Evolutionary conservation across 169 alveolate genomes (phyloP).

Genomic region (Plasmodium inui): DNA sequence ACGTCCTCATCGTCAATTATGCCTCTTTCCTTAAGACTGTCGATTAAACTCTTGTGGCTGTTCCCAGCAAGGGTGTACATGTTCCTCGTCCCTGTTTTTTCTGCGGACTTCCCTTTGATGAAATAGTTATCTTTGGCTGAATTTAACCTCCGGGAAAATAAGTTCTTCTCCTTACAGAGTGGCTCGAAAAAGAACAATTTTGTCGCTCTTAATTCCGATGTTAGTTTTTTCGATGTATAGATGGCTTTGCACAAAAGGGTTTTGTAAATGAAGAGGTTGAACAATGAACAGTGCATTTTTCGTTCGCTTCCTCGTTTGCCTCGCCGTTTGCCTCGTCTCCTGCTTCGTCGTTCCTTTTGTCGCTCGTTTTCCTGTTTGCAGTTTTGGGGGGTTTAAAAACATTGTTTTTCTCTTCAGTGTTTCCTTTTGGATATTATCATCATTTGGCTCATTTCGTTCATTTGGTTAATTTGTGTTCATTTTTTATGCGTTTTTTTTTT

Average conservation of each 20-base stretch:
- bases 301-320: neutral
- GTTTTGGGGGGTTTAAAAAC: neutral
- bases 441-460: neutral
- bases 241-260: neutral
- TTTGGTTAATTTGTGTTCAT: neutral
- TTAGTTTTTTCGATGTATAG: conserved; percentile 6
- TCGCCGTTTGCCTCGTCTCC: too few species aligned
- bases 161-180: neutral
- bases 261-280: conserved; percentile 26
- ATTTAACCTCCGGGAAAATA: neutral
- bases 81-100: conserved; percentile 4
- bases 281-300: conserved; percentile 7
- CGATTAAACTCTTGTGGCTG: conserved; percentile 53
- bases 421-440: neutral
- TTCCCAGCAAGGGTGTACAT: conserved; percentile 44
- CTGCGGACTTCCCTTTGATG: neutral
- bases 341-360: too few species aligned
- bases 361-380: neutral
- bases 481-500: neutral
- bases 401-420: neutral
- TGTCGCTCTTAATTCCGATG: neutral
- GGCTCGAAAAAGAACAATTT: conserved; percentile 34
- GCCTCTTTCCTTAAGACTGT: conserved; percentile 59
- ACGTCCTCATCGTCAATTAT: conserved; percentile 76
- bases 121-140: neutral